Conservation (phyloP, 1,284 basidiomycete genomes). For the Crucibulum cyathiforme region DNA sequence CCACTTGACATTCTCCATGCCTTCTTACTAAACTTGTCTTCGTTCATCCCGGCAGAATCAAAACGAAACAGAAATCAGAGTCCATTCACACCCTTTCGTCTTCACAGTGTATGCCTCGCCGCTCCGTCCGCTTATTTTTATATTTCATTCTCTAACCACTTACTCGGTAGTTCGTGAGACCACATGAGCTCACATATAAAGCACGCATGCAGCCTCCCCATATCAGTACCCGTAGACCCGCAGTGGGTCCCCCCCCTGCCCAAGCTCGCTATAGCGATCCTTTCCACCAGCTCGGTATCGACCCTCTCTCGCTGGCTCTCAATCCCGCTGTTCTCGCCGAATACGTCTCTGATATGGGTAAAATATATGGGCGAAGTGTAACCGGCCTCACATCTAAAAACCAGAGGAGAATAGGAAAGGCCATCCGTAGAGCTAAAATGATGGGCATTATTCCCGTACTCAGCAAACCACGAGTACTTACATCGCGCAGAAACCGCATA, state of each 20-base stretch:
- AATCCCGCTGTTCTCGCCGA: constrained; percentile 74
- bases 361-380: constrained; percentile 73
- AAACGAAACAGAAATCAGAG: neutral
- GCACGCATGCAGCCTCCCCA: constrained; percentile 35
- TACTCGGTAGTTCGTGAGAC: constrained; percentile 47
- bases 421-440: constrained; percentile 89
- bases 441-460: constrained; percentile 88
- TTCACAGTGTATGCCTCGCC: constrained; percentile 18
- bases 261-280: constrained; percentile 65
- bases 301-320: constrained; percentile 70
- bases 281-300: constrained; percentile 70
- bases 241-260: constrained; percentile 57
- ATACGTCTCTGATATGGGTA: constrained; percentile 86
- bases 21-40: neutral
- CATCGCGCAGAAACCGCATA: neutral
- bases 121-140: constrained; percentile 1
- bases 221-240: constrained; percentile 28
- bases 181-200: constrained; percentile 51
- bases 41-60: neutral
- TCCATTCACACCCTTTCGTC: constrained; percentile 23
- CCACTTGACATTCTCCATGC: neutral
- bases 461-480: constrained; percentile 43
- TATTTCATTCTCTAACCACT: neutral
- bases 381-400: constrained; percentile 84
- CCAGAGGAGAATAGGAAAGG: constrained; percentile 85